Base-by-base conservation (phyloP, 805 yeast genomes). In the Candida pseudofarinosa region DNA sequence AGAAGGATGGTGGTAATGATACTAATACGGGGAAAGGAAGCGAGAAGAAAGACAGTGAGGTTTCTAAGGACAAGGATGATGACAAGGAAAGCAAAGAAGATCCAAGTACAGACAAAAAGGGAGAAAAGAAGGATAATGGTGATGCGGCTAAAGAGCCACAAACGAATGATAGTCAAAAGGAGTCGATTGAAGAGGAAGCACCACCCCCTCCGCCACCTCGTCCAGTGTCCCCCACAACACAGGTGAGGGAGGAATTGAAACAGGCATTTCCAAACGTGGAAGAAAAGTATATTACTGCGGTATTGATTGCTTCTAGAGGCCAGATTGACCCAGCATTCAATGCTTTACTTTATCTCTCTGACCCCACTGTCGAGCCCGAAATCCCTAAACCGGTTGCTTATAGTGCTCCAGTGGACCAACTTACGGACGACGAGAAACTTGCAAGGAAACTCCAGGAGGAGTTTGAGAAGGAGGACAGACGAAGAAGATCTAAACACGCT, bases 251-350 rank as follows among this genome's bases (percentile, higher is more conserved):
- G 39, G 83, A 87, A 34, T 71, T 91, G 48, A 72, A 74, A 52
- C 96, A 88, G 17, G 97, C 97, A 0, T 91, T 91, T 61, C 98
- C 99, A 1, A 67, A 71, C 14, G 63, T 81, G 18, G 96, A 88
- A 34, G 85, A 77, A 23, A 77, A 80, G 47, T 77, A 81, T 53
- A 72, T 88, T 48, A 79, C 81, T 42, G 89, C 95, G 20, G 83
- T 88, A 1, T 69, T 90, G 43, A 86, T 93, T 58, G 98, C 98
- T 2, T 80, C 95, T 15, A 79, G 75, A 38, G 96, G 95, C 20
- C 71, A 76, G 38, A 60, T 88, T 35, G 97, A 88, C 53, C 82
- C 86, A 1, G 95, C 97, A 1, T 91, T 91, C 69, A 85, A 84
- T 60, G 97, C 97, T 0, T 69, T 90, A 54, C 69, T 91, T 46